phyloP scores from a whole-genome alignment of 129 eudicot species.

The Flaveria ramosissima region DNA sequence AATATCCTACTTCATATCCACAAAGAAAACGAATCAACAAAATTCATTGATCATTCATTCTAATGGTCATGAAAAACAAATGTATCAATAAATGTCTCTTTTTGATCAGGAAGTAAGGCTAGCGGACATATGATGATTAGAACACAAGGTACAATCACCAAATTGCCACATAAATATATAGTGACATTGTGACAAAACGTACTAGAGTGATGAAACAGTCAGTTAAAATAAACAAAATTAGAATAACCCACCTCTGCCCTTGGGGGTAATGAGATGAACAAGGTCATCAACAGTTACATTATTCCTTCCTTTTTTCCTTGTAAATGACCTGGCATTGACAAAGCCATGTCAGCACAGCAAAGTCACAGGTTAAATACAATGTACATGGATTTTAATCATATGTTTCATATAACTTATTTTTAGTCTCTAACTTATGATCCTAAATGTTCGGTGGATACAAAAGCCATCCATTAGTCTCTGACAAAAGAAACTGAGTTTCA shows the following conservation, averaged over 20 bases:
- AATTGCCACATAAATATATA: neutral
- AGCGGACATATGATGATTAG: neutral
- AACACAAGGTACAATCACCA: neutral
- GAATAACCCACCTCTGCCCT: constrained; percentile 68
- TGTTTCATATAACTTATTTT: neutral
- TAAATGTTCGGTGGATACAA: neutral
- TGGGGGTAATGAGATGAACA: constrained; percentile 72
- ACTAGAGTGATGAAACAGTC: neutral
- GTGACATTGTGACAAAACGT: neutral
- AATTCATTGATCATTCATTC: no score
- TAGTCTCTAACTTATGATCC: neutral
- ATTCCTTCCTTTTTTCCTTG: constrained; percentile 73
- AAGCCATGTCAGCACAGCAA: neutral
- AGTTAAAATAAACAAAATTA: neutral
- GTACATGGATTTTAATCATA: neutral
- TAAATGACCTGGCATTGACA: constrained; percentile 41
- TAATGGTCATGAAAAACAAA: neutral
- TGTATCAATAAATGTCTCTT: neutral
- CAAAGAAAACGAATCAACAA: no score
- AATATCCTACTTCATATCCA: no score
- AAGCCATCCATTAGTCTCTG: neutral
- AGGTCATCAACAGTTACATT: constrained; percentile 82
- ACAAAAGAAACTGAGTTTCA: neutral
- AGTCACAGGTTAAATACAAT: neutral
- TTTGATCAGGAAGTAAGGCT: neutral